Conservation (phyloP, 2,329 filamentous ascomycete genomes). For the Colletotrichum tanaceti region DNA sequence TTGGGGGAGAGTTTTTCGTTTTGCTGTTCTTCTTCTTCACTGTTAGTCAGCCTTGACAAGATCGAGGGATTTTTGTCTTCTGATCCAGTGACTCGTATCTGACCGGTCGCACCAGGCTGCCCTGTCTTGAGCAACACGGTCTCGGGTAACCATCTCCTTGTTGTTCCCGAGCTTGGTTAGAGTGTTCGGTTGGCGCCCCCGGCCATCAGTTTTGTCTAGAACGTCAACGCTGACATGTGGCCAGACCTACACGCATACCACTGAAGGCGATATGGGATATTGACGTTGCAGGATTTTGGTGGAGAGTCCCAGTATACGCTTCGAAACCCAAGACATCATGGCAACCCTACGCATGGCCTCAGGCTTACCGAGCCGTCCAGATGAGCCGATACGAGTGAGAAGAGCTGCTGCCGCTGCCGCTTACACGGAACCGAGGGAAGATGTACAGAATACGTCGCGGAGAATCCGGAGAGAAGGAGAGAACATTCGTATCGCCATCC, state of each 20-base stretch:
- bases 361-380: constrained; percentile 55
- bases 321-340: constrained; percentile 54
- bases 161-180: constrained; percentile 17
- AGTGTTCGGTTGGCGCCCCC: constrained; percentile 40
- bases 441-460: constrained; percentile 25
- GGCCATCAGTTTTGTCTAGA: constrained; percentile 10
- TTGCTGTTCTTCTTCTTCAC: not conserved
- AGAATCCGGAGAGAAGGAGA: constrained; percentile 36
- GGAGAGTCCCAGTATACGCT: constrained; percentile 36
- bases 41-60: constrained; percentile 15
- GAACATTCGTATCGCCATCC: constrained; percentile 24
- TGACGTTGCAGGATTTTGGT: constrained; percentile 38
- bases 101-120: not conserved
- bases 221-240: constrained; percentile 19
- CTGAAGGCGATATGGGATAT: constrained; percentile 39
- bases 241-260: constrained; percentile 28
- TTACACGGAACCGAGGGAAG: constrained; percentile 26
- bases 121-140: constrained; percentile 9
- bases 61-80: constrained; percentile 21
- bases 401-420: constrained; percentile 41
- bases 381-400: constrained; percentile 50
- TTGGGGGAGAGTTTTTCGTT: too few species aligned
- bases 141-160: constrained; percentile 43
- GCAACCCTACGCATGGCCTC: constrained; percentile 56
- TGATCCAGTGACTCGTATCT: constrained; percentile 9